Base-by-base conservation (phyloP, 2,329 filamentous ascomycete species). In the Geoglossum cookeanum region DNA sequence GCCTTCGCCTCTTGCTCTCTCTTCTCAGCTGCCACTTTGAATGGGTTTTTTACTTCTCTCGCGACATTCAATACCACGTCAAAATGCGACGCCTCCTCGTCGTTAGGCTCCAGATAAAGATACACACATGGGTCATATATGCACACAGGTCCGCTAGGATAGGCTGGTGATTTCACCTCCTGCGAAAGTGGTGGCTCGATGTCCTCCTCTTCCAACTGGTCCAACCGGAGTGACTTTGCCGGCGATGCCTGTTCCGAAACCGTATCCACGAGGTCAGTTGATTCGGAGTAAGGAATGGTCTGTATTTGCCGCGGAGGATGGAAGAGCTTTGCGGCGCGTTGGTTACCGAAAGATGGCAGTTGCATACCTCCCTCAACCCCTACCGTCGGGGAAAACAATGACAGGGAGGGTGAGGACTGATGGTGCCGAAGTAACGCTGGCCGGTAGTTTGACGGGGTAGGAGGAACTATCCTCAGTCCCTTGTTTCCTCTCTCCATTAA, bases 21-120 rank as follows among this genome's bases (percentile, higher is more conserved):
- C 57, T 59, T 67, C 62, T 58, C 61, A 7, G 66, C 63, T 13
- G 69, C 66, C 27, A 53, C 49, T 53, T 32, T 53, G 65, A 91
- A 88, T 0, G 87, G 87, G 64, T 92, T 90, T 58, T 76, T 75
- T 1, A 92, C 87, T 68, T 94, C 87, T 58, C 84, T 82, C 0
- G 87, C 87, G 5, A 91, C 87, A 61, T 94, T 94, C 65, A 92
- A 81, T 17, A 94, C 81, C 2, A 91, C 83, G 63, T 92, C 87
- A 62, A 90, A 94, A 37, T 78, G 75, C 9, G 83, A 76, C 1
- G 86, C 86, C 66, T 90, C 84, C 45, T 89, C 83, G 0, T 82
- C 82, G 0, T 83, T 87, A 0, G 87, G 87, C 66, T 94, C 87
- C 45, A 87, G 74, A 64, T 90, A 94, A 0, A 92, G 75, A 65